Conservation (phyloP, 2,329 filamentous ascomycete species). For the Colletotrichum tofieldiae region DNA sequence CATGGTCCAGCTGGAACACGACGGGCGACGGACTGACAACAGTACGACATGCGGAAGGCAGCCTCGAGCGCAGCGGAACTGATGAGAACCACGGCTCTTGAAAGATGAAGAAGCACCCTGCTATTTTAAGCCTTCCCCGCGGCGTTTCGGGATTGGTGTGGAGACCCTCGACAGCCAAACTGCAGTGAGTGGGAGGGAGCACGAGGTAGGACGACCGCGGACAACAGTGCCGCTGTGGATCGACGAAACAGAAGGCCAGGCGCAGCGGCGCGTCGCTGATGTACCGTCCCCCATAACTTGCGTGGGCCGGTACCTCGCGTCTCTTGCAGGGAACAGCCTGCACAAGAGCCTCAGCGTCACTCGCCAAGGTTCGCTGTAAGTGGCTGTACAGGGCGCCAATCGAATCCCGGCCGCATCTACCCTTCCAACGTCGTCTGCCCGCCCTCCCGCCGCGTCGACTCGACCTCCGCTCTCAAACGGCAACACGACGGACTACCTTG, state of each 20-base stretch:
- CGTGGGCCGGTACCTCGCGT: background rate
- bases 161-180: background rate
- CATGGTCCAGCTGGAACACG: too few species aligned
- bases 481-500: background rate
- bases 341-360: slow-evolving; percentile 25
- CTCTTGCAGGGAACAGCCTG: slow-evolving; percentile 13
- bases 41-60: background rate
- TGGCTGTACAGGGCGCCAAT: slow-evolving; percentile 16
- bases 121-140: slow-evolving; percentile 28
- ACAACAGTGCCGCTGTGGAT: slow-evolving; percentile 19
- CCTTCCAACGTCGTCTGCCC: slow-evolving; percentile 26
- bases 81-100: background rate
- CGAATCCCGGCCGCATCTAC: slow-evolving; percentile 30
- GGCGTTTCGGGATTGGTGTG: slow-evolving; percentile 31
- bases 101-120: background rate
- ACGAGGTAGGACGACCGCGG: too few species aligned
- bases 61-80: background rate
- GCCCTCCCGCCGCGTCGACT: slow-evolving; percentile 4
- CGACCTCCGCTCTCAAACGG: slow-evolving; percentile 4
- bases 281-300: background rate
- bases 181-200: background rate
- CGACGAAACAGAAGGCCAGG: slow-evolving; percentile 15
- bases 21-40: background rate
- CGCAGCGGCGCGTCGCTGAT: background rate
- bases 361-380: slow-evolving; percentile 31